These are phyloP conservation scores for Botrytis hyacinthi DNA, from an alignment of 2,329 filamentous ascomycete genomes.

Conservation along the genomic window DNA sequence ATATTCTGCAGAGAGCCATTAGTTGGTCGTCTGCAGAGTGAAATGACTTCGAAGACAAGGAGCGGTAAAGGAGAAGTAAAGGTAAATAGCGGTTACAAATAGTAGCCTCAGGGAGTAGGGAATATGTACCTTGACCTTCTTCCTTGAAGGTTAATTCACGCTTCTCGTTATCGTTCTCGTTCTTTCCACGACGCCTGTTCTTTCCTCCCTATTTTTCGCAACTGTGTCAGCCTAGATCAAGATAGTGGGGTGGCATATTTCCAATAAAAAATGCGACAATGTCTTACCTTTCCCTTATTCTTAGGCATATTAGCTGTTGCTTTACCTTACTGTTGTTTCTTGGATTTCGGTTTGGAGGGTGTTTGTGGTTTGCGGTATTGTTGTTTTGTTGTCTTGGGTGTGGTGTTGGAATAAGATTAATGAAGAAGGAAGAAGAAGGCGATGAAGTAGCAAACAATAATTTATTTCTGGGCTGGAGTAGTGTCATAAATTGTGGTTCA, in stretches of 20 bases:
- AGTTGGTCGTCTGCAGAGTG: constrained; percentile 24
- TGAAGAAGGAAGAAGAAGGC: constrained; percentile 3
- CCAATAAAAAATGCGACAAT: neutral
- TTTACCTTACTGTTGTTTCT: constrained; percentile 15
- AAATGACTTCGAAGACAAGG: constrained; percentile 42
- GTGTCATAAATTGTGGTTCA: constrained; percentile 4
- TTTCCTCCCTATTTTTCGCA: constrained; percentile 75
- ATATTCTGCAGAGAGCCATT: constrained; percentile 54
- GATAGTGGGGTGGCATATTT: neutral
- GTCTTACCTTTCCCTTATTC: constrained; percentile 94
- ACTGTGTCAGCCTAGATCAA: constrained; percentile 23
- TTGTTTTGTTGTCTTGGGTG: neutral
- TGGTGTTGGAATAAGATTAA: neutral
- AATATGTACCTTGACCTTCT: constrained; percentile 73
- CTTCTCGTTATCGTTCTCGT: constrained; percentile 99
- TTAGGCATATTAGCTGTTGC: constrained; percentile 73
- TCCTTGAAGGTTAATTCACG: constrained; percentile 98
- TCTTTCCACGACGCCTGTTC: constrained; percentile 97
- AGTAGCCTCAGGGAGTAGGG: neutral
- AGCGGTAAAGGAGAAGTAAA: constrained; percentile 17
- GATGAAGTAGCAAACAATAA: neutral
- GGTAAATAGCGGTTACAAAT: neutral
- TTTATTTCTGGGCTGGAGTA: constrained; percentile 5
- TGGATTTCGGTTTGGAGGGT: neutral
- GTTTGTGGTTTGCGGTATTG: neutral